A percentile compares a stretch with the other conserved stretches of the same genome.
Evolutionary conservation across 805 yeast species (phyloP).

Genomic region (Starmerella vaccinii): DNA sequence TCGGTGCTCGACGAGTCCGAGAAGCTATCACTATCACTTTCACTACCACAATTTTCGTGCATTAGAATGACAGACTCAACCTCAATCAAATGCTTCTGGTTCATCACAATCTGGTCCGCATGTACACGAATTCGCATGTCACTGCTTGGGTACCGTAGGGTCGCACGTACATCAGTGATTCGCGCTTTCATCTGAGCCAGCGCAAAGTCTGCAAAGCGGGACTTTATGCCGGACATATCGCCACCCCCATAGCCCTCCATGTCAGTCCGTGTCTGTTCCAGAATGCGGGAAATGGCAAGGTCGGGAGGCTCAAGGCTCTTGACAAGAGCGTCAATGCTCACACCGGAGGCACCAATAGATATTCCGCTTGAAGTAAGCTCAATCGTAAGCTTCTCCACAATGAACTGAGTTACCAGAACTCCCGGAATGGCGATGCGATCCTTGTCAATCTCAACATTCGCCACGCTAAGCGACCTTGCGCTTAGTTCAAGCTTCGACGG

Average conservation of each 20-base stretch:
- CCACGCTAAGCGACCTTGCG: conserved; percentile 33
- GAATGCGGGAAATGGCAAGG: conserved; percentile 21
- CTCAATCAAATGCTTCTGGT: conserved; percentile 11
- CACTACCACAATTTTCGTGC: not conserved
- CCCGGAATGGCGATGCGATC: conserved; percentile 58
- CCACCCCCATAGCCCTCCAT: conserved; percentile 25
- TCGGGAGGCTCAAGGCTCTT: conserved; percentile 19
- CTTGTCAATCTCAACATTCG: conserved; percentile 61
- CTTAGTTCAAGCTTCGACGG: conserved; percentile 74
- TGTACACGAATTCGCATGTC: not conserved
- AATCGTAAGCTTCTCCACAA: conserved; percentile 44
- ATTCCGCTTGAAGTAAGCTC: conserved; percentile 61
- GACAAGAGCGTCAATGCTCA: conserved; percentile 36
- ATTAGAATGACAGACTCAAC: conserved; percentile 9
- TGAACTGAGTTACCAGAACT: conserved; percentile 50
- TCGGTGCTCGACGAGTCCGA: not conserved
- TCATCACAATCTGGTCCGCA: conserved; percentile 11
- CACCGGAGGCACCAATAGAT: conserved; percentile 47
- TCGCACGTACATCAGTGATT: conserved; percentile 13
- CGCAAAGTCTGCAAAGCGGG: conserved; percentile 33
- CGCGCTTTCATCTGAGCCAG: conserved; percentile 28
- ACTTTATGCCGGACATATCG: conserved; percentile 25
- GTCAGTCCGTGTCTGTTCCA: conserved; percentile 20
- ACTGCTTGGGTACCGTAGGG: not conserved
- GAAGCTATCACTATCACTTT: conserved; percentile 1